Evolutionary conservation across 331 rosid genomes (phyloP).

Genomic region (Erythrophleum ivorense): DNA sequence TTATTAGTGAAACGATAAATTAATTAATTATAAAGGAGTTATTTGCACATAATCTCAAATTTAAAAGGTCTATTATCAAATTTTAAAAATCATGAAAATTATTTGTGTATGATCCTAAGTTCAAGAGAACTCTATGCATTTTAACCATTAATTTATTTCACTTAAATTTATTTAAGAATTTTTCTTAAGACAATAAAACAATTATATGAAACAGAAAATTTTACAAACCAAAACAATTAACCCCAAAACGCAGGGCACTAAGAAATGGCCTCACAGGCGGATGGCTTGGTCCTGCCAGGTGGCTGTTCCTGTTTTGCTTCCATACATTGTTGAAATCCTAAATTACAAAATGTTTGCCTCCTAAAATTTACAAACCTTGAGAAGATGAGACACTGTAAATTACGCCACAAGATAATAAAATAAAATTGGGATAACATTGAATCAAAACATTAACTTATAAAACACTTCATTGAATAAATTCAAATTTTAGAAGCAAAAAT

Average conservation of each 20-base stretch:
- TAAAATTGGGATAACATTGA: background rate
- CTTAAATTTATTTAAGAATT: too few species aligned
- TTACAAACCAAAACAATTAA: too few species aligned
- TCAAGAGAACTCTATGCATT: too few species aligned
- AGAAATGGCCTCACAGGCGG: background rate
- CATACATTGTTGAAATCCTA: background rate
- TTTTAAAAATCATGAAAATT: too few species aligned
- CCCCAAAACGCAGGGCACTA: background rate
- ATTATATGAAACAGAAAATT: too few species aligned
- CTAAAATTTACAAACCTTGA: background rate
- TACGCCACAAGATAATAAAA: background rate
- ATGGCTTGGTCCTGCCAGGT: background rate
- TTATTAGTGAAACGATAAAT: too few species aligned
- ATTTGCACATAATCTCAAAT: too few species aligned
- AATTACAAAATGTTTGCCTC: background rate
- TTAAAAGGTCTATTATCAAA: too few species aligned
- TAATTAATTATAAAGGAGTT: too few species aligned
- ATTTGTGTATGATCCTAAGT: too few species aligned
- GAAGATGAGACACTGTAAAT: background rate
- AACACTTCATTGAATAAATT: background rate
- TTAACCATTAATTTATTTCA: too few species aligned
- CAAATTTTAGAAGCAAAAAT: background rate
- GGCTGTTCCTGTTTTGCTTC: background rate
- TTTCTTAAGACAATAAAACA: too few species aligned
- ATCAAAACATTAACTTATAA: background rate